phyloP scores from a whole-genome alignment of 495 filamentous ascomycete genomes.

The Ascodesmis nigricans region DNA sequence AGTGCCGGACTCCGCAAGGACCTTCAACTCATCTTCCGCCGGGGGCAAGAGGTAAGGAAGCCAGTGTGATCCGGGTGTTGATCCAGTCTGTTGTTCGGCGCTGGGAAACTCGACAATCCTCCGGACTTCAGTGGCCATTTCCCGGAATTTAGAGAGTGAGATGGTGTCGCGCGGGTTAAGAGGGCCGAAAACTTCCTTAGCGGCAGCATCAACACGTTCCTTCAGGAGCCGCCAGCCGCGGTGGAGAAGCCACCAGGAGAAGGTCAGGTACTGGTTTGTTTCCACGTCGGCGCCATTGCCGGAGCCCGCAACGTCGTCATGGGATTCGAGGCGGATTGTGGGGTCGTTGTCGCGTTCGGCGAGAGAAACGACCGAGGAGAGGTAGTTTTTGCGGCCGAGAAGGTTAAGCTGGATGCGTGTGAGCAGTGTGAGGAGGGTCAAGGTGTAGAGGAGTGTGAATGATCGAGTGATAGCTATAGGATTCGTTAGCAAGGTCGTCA shows the following conservation, averaged over 20 bases:
- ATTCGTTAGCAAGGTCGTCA: slow-evolving; percentile 7
- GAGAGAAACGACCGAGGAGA: slow-evolving; percentile 77
- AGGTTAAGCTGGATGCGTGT: slow-evolving; percentile 95
- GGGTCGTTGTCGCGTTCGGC: slow-evolving; percentile 39
- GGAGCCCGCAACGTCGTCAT: slow-evolving; percentile 63
- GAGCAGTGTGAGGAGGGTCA: slow-evolving; percentile 71
- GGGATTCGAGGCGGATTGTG: slow-evolving; percentile 32
- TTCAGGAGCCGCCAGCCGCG: slow-evolving; percentile 66
- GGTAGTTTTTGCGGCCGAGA: slow-evolving; percentile 80
- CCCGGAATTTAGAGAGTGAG: slow-evolving; percentile 49
- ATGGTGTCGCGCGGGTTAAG: slow-evolving; percentile 56
- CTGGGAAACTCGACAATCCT: slow-evolving; percentile 49
- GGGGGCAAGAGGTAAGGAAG: slow-evolving; percentile 68
- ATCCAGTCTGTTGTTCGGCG: slow-evolving; percentile 18
- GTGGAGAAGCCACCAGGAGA: slow-evolving; percentile 96
- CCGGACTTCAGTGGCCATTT: slow-evolving; percentile 55
- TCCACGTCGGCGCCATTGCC: slow-evolving; percentile 79
- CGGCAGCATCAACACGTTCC: slow-evolving; percentile 53
- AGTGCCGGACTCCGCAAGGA: slow-evolving; percentile 67
- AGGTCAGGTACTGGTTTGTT: slow-evolving; percentile 84
- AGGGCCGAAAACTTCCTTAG: slow-evolving; percentile 65
- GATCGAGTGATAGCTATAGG: slow-evolving; percentile 68
- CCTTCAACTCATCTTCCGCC: slow-evolving; percentile 47
- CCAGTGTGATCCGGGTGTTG: slow-evolving; percentile 57
- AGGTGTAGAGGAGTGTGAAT: slow-evolving; percentile 76